Percentiles rank a stretch among this genome's conserved stretches.
Evolutionary conservation across 2,329 filamentous ascomycete species (phyloP).

Genomic region (Ceratocystis colombiana): DNA sequence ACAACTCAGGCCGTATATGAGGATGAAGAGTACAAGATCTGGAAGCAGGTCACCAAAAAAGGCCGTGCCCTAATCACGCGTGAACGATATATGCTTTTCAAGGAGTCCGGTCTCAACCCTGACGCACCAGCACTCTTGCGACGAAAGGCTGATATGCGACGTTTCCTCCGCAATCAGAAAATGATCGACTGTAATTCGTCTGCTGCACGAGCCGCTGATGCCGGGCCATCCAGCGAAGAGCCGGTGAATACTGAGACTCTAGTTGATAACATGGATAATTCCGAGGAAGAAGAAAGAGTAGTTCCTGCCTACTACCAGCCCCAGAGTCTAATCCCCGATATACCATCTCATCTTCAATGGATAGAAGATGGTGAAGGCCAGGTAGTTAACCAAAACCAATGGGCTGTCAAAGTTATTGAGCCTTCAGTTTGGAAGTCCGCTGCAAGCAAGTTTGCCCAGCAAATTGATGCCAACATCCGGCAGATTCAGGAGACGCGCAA

Average conservation of each 20-base stretch:
- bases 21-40: constrained; percentile 93
- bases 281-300: constrained; percentile 57
- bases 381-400: constrained; percentile 76
- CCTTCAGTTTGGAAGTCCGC: constrained; percentile 66
- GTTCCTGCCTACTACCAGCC: constrained; percentile 93
- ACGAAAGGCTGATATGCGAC: constrained; percentile 78
- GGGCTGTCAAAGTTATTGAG: constrained; percentile 69
- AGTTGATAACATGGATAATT: constrained; percentile 88
- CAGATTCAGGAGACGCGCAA: constrained; percentile 97
- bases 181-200: constrained; percentile 32
- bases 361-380: constrained; percentile 80
- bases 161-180: constrained; percentile 49
- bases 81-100: constrained; percentile 77
- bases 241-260: constrained; percentile 44
- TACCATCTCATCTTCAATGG: constrained; percentile 71
- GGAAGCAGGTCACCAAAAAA: constrained; percentile 98
- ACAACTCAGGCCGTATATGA: constrained; percentile 67
- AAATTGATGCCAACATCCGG: constrained; percentile 80
- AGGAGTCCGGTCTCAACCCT: constrained; percentile 68
- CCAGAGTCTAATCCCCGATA: constrained; percentile 73
- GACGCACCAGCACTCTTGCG: constrained; percentile 82
- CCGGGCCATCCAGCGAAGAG: constrained; percentile 15
- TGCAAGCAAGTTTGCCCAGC: constrained; percentile 61
- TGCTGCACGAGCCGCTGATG: constrained; percentile 28
- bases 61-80: constrained; percentile 79